phyloP scores from a whole-genome alignment of 2,329 filamentous ascomycete species.

The Metarhizium brunneum region DNA sequence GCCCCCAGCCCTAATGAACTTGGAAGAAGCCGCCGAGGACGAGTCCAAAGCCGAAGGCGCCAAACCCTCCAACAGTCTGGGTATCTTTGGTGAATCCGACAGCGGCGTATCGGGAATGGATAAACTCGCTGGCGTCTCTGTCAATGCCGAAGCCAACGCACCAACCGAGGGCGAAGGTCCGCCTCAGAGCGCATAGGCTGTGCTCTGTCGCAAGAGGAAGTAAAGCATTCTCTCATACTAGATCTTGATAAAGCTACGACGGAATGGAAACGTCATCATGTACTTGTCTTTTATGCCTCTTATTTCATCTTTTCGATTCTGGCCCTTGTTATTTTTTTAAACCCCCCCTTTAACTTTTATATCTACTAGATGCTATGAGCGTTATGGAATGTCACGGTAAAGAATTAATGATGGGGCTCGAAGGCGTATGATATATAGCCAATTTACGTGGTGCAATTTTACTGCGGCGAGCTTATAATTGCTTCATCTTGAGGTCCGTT shows the following conservation, averaged over 20 bases:
- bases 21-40: slow-evolving; percentile 34
- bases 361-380: neutral
- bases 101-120: slow-evolving; percentile 34
- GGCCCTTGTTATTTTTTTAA: neutral
- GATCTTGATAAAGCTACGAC: neutral
- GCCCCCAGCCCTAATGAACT: slow-evolving; percentile 77
- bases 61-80: slow-evolving; percentile 27
- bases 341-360: neutral
- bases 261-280: neutral
- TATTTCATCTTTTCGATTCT: neutral
- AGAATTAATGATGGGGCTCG: neutral
- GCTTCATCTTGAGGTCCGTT: too few relatives aligned
- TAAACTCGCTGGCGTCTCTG: slow-evolving; percentile 22
- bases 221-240: neutral
- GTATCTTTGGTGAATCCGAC: slow-evolving; percentile 34
- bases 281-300: neutral
- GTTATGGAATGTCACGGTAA: neutral
- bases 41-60: slow-evolving; percentile 12
- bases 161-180: neutral
- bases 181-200: slow-evolving; percentile 21
- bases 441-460: neutral
- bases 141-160: neutral
- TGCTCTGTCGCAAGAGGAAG: slow-evolving; percentile 8
- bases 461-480: too few relatives aligned
- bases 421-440: neutral